Evolutionary conservation across 208 protist genomes (phyloP), one percentile per base, ranked within the genome.

Genomic region (Trypanosoma mega): DNA sequence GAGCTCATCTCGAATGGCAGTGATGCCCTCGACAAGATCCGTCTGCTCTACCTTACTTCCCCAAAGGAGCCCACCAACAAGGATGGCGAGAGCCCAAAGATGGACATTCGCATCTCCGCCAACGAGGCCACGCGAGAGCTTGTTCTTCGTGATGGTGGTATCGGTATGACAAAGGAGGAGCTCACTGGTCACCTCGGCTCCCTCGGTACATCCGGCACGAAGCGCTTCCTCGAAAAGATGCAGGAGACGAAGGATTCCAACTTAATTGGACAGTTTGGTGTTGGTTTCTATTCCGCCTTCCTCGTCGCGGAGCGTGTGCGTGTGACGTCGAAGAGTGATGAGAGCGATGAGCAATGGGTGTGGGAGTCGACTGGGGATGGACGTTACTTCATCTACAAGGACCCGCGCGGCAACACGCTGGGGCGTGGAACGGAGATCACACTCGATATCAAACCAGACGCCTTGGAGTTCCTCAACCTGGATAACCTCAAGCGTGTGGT

Each of bases 181-280:
- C 85, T 99, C 0, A 82, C 98, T n/a, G 90, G 94, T 12, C 97
- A 99, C 66, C 93, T 99, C 8, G 98, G 99, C 64, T 99, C 97
- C 5, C 99, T 99, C 62, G 99, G 99, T 23, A 87, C 96, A 18
- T 99, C 98, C 8, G 99, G 99, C 57, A 99, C 99, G 9, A 99
- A 97, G 73, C 72, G 86, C 16, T 99, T 99, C 57, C 76, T 99
- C 29, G 90, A 98, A 67, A 64, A 67, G 46, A 57, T 94, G 30
- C 37, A 87, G 68, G 79, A 90, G 51, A 47, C 71, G 46, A 63
- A 85, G 60, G 96, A 98, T 73, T 79, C 83, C 47, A 98, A 92
- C 70, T 79, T 99, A 20, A 99, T 99, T 88, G 99, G 99, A 39
- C 99, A 99, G 92, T 99, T 99, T 72, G 99, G 99, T 83, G 99